These are phyloP conservation scores for Fomitiporia mediterranea DNA, from an alignment of 1,284 basidiomycete species.

Conservation along the genomic window DNA sequence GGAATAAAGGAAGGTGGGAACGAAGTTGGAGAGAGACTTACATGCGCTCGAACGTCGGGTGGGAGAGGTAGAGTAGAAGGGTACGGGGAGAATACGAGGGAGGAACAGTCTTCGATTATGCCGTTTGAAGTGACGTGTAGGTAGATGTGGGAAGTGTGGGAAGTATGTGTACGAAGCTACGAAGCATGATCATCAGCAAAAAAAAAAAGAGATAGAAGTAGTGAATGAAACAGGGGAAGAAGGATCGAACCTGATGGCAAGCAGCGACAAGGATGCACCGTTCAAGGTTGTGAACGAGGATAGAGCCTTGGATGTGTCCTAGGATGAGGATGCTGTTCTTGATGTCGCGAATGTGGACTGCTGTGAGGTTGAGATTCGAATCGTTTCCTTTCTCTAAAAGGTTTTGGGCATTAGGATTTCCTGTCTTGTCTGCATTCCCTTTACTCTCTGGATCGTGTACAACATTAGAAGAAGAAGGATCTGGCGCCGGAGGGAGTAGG, in stretches of 20 bases:
- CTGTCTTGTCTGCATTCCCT: too few species aligned
- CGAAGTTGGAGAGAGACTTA: background rate
- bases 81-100: constrained; percentile 57
- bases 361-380: constrained; percentile 34
- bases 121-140: constrained; percentile 64
- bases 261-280: constrained; percentile 60
- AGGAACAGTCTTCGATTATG: constrained; percentile 67
- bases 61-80: constrained; percentile 31
- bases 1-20: background rate
- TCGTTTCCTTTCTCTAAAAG: background rate
- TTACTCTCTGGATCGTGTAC: too few species aligned
- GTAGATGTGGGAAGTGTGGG: constrained; percentile 53
- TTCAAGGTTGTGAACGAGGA: constrained; percentile 58
- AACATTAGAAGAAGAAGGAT: constrained; percentile 18
- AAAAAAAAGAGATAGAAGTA: background rate
- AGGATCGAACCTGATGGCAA: constrained; percentile 64
- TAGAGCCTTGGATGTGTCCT: constrained; percentile 61
- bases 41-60: constrained; percentile 4
- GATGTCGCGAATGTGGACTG: constrained; percentile 59
- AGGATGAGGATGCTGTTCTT: constrained; percentile 56
- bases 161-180: constrained; percentile 80
- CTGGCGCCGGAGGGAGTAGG: constrained; percentile 34
- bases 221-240: constrained; percentile 1
- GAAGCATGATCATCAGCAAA: background rate
- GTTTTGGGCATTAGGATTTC: too few species aligned